Evolutionary conservation across 2,329 filamentous ascomycete genomes (phyloP).

Genomic region (Hysterium pulicare): DNA sequence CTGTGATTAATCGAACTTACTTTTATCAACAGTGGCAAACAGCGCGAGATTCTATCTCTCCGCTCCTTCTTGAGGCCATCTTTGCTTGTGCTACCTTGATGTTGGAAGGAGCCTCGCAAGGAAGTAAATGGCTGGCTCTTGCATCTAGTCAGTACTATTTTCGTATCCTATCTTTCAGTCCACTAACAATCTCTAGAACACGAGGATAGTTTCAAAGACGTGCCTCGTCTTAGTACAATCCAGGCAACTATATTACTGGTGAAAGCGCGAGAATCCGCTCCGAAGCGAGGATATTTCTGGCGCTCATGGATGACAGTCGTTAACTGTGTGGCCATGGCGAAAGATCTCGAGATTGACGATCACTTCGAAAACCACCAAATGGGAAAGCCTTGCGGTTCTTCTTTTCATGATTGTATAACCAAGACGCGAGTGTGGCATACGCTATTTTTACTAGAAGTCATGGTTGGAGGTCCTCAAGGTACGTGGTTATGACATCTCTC

Average conservation of each 20-base stretch:
- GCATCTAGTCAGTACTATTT: conserved; percentile 67
- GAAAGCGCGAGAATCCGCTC: conserved; percentile 87
- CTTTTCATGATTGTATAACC: conserved; percentile 71
- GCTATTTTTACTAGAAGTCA: conserved; percentile 79
- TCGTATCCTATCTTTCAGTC: not conserved
- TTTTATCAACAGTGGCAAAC: conserved; percentile 90
- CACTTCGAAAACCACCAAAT: conserved; percentile 76
- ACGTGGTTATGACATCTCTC: conserved; percentile 14
- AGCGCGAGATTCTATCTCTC: conserved; percentile 79
- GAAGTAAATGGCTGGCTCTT: conserved; percentile 88
- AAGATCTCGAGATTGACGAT: conserved; percentile 84
- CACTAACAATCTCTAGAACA: conserved; percentile 60
- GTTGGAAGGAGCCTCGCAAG: conserved; percentile 77
- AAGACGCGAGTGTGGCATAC: conserved; percentile 89
- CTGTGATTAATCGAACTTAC: conserved; percentile 75
- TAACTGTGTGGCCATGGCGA: conserved; percentile 87
- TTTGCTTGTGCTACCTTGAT: conserved; percentile 85
- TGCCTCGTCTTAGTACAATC: conserved; percentile 83
- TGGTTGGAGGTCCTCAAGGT: conserved; percentile 95
- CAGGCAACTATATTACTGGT: conserved; percentile 84
- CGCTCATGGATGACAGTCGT: conserved; percentile 96
- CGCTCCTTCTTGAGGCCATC: conserved; percentile 81
- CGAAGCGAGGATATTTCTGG: conserved; percentile 93
- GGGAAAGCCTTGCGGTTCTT: conserved; percentile 66
- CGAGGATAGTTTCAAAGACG: conserved; percentile 89